These are phyloP conservation scores for Ceratocystis variospora DNA, from an alignment of 2,329 filamentous ascomycete genomes.

Conservation along the genomic window DNA sequence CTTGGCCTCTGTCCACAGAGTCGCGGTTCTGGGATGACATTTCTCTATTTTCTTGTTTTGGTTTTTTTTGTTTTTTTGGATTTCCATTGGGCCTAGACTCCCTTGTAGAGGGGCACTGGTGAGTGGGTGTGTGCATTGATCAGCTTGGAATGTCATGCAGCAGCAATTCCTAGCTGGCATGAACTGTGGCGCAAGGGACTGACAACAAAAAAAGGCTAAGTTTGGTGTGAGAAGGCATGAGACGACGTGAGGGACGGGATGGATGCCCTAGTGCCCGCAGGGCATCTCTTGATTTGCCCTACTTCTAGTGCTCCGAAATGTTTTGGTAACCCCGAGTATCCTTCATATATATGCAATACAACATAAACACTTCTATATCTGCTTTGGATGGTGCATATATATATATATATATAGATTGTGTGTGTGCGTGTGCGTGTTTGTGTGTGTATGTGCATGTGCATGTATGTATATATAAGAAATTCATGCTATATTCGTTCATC, in stretches of 20 bases:
- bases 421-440: too few species aligned
- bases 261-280: not conserved
- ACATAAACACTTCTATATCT: not conserved
- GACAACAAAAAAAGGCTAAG: not conserved
- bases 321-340: not conserved
- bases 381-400: not conserved
- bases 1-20: not conserved
- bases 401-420: too few species aligned
- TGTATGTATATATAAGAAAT: too few species aligned
- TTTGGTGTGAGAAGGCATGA: not conserved
- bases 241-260: not conserved
- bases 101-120: not conserved
- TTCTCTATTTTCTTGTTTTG: not conserved
- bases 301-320: not conserved
- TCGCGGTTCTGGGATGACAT: not conserved
- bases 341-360: slow-evolving; percentile 5
- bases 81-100: not conserved
- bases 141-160: not conserved
- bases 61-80: not conserved
- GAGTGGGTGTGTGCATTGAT: not conserved
- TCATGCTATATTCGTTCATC: not conserved
- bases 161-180: slow-evolving; percentile 4
- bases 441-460: too few species aligned
- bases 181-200: slow-evolving; percentile 1
- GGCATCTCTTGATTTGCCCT: not conserved